Conservation (phyloP, 768 basidiomycete genomes). For the Butyriboletus loyo region DNA sequence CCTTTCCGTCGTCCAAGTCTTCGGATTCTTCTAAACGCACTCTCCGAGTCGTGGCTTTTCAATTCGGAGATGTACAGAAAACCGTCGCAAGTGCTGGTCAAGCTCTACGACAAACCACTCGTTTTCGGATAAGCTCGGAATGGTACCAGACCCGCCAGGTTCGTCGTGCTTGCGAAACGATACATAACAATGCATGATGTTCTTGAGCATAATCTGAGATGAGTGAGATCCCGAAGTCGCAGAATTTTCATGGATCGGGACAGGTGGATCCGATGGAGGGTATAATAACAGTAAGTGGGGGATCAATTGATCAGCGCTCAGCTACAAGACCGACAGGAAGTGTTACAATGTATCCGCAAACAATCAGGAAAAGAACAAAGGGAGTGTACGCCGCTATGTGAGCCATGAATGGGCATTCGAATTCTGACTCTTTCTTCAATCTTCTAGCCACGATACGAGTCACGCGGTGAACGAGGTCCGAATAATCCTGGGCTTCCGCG, state of each 20-base stretch:
- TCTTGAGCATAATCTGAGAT: background rate
- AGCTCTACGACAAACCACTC: too few relatives aligned
- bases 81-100: too few relatives aligned
- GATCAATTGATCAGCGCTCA: too few relatives aligned
- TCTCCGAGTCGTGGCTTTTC: too few relatives aligned
- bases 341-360: background rate
- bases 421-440: too few relatives aligned
- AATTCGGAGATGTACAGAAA: too few relatives aligned
- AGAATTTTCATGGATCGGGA: background rate
- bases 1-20: too few relatives aligned
- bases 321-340: background rate
- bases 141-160: background rate
- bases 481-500: slow-evolving; percentile 62
- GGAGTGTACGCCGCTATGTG: background rate
- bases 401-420: background rate
- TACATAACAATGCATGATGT: background rate
- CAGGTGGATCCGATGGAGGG: background rate
- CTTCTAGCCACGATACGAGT: background rate
- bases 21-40: too few relatives aligned
- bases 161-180: background rate
- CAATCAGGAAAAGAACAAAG: background rate
- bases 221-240: background rate
- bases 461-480: slow-evolving; percentile 61
- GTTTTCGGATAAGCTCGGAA: too few relatives aligned
- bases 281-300: background rate